These are phyloP conservation scores for Leishmania arabica DNA, from an alignment of 208 protist genomes.

Conservation along the genomic window DNA sequence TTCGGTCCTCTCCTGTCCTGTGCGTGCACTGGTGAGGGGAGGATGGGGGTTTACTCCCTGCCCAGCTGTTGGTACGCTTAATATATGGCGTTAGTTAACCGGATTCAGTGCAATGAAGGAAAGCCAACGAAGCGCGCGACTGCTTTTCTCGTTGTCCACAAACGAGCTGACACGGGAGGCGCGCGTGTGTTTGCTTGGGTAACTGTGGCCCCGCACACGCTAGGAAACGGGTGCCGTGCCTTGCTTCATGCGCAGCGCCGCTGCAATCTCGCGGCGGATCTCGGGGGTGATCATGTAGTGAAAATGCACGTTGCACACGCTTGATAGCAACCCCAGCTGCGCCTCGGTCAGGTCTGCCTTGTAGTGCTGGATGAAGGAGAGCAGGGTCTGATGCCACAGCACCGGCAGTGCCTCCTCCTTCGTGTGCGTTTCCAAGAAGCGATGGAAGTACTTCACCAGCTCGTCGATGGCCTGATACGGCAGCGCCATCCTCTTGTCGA, in stretches of 20 bases:
- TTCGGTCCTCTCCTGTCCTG: background rate
- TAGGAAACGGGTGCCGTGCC: constrained; percentile 6
- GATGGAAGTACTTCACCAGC: constrained; percentile 96
- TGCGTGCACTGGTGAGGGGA: background rate
- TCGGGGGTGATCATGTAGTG: constrained; percentile 91
- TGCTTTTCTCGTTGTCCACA: background rate
- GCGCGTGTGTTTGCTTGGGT: background rate
- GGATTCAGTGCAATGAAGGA: background rate
- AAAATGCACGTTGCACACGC: constrained; percentile 84
- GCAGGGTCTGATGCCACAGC: constrained; percentile 97
- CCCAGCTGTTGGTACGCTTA: background rate
- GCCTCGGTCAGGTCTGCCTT: constrained; percentile 82
- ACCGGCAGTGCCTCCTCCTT: constrained; percentile 92
- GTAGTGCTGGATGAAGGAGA: constrained; percentile 93
- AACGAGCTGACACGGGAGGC: background rate
- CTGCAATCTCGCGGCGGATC: constrained; percentile 77
- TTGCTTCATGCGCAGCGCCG: constrained; percentile 42
- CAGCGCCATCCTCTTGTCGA: constrained; percentile 99
- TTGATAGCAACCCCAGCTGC: constrained; percentile 70
- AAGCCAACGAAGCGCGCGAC: background rate
- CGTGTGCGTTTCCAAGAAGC: constrained; percentile 83
- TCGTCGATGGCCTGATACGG: constrained; percentile 95
- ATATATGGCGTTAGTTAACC: constrained; percentile 8
- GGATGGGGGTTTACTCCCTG: background rate
- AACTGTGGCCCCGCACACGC: no score